Percentiles rank a stretch among this genome's conserved stretches.
Evolutionary conservation across 176 grass and related monocot species (phyloP).

Genomic region (Poa annua): DNA sequence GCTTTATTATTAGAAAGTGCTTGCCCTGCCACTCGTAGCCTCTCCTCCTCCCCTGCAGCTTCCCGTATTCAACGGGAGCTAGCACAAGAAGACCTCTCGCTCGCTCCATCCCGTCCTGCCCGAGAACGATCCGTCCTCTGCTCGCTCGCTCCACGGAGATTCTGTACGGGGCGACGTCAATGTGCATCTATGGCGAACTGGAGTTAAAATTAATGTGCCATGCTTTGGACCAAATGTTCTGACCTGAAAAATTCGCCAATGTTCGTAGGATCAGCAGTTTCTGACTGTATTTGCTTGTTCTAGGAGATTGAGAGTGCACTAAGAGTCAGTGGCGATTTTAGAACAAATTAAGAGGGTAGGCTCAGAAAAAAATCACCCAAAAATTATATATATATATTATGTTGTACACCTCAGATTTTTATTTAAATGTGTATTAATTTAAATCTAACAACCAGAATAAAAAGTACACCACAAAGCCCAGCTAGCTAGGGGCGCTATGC

Average conservation of each 20-base stretch:
- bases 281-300: not conserved
- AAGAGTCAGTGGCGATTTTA: too few relatives aligned
- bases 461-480: too few relatives aligned
- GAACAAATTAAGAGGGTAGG: too few relatives aligned
- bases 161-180: not conserved
- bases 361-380: too few relatives aligned
- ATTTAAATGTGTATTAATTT: too few relatives aligned
- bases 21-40: conserved; percentile 48
- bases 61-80: conserved; percentile 50
- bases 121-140: not conserved
- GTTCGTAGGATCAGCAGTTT: not conserved
- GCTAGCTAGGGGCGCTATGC: too few relatives aligned
- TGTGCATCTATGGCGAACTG: not conserved
- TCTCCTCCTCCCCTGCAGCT: conserved; percentile 1
- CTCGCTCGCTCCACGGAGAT: not conserved
- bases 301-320: not conserved
- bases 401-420: too few relatives aligned
- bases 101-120: not conserved
- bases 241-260: too few relatives aligned
- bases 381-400: too few relatives aligned
- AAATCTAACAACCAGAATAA: too few relatives aligned
- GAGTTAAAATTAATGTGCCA: not conserved
- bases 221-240: too few relatives aligned
- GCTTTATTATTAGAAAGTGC: conserved; percentile 67
- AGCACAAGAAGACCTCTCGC: not conserved